Base-by-base conservation (phyloP, 2,329 filamentous ascomycete genomes). In the Curvularia eragrostidis region DNA sequence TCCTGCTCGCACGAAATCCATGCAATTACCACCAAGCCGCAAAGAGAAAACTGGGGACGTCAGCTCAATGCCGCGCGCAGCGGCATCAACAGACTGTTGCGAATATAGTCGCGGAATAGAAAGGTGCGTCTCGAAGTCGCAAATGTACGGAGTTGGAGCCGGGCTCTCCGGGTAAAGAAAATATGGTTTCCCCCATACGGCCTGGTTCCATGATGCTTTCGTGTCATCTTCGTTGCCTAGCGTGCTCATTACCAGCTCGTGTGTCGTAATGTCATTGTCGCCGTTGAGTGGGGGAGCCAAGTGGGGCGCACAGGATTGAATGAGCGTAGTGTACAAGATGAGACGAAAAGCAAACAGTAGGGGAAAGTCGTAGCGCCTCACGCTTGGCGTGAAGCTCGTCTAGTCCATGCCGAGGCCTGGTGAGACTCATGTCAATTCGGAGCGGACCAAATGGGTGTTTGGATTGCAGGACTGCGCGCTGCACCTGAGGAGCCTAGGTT, bases 261-360 rank as follows among this genome's bases (percentile, higher is more conserved):
- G 54, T 55, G 57, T 70, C 66, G 65, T 70, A 59, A 57, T 54
- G 47, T 59, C 50, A 56, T 62, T 60, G 57, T 62, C 44, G 48
- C 58, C 56, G 53, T 48, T 59, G 49, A 43, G 46, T 60, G 52
- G 58, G 34, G 28, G 56, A 52, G 51, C 48, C 51, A 59, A 59
- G 42, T 56, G 54, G 23, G 39, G 48, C n/a, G n/a, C 48, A 42
- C 46, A 53, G 34, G 53, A 48, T 41, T 19, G 36, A 39, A 54
- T 49, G 43, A 48, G 51, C 51, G 59, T 72, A 72, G 62, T 72
- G 62, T 71, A 68, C 66, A 71, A 65, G 65, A 66, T 68, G 66
- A 68, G 63, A 58, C 59, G 54, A 62, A 63, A 42, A 51, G 51
- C 24, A 52, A 58, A 46, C 36, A 52, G 51, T 44, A 46, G 55